Evolutionary conservation across 139 green algal species (phyloP).

Genomic region (Closterium sp.): DNA sequence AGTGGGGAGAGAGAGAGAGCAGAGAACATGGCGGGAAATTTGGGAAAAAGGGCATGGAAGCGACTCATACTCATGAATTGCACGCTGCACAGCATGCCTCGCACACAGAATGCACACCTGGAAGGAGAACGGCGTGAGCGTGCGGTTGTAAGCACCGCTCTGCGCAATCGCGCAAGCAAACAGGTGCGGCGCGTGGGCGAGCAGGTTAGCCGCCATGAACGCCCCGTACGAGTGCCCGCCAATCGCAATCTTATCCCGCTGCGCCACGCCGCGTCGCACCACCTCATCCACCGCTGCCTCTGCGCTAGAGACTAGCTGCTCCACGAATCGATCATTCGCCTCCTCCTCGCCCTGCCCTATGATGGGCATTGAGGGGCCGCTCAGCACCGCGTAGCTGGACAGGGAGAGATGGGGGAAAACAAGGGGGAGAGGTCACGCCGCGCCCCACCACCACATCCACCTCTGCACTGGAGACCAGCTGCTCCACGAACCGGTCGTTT

Average conservation of each 20-base stretch:
- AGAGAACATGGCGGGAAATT: too few species aligned
- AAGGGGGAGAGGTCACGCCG: too few species aligned
- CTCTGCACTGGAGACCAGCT: conserved; percentile 75
- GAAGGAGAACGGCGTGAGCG: conserved; percentile 97
- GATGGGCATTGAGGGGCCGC: conserved; percentile 90
- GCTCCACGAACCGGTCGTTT: conserved; percentile 96
- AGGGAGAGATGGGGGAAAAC: background rate
- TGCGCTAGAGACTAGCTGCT: conserved; percentile 84
- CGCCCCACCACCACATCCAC: conserved; percentile 67
- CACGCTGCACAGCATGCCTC: background rate
- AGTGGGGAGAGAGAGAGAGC: background rate
- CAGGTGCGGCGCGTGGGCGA: conserved; percentile 79
- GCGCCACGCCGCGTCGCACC: conserved; percentile 68
- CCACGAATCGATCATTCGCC: conserved; percentile 93
- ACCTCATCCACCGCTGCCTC: conserved; percentile 71
- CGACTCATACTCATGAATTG: too few species aligned
- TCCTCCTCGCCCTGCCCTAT: conserved; percentile 67
- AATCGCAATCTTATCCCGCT: conserved; percentile 74
- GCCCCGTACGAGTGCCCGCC: conserved; percentile 90
- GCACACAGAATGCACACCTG: conserved; percentile 37
- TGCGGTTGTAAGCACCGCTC: conserved; percentile 69
- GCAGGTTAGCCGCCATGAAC: conserved; percentile 87
- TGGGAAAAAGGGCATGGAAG: conserved; percentile 54
- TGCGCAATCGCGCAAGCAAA: conserved; percentile 87
- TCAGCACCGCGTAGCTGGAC: conserved; percentile 86